A percentile compares a stretch with the other conserved stretches of the same genome.
Conservation (phyloP, 495 filamentous ascomycete species). For the Letharia columbiana region DNA sequence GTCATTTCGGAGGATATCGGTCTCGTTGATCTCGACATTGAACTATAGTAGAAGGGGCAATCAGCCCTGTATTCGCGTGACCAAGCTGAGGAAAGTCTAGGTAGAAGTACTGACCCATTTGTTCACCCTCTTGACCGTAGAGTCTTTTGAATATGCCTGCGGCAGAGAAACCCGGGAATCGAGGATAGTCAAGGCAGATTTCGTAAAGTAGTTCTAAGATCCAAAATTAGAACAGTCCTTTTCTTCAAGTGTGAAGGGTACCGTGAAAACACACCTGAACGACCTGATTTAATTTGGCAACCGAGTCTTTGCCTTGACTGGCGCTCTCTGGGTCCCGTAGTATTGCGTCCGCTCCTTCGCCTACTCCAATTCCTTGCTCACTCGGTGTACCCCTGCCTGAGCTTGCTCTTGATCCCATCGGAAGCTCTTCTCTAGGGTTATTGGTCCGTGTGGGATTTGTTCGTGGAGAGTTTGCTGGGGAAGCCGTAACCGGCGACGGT, state of each 20-base stretch:
- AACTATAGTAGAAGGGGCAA: constrained; percentile 50
- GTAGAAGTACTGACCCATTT: constrained; percentile 71
- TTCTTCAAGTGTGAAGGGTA: constrained; percentile 13
- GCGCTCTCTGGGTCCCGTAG: constrained; percentile 34
- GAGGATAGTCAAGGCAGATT: constrained; percentile 78
- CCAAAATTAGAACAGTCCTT: constrained; percentile 12
- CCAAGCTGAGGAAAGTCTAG: neutral
- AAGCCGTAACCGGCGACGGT: constrained; percentile 54
- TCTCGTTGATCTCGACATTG: constrained; percentile 88
- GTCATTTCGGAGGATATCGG: constrained; percentile 72
- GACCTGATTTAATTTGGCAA: constrained; percentile 79
- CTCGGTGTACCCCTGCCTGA: constrained; percentile 36
- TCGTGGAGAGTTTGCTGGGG: constrained; percentile 56
- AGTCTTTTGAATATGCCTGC: constrained; percentile 49
- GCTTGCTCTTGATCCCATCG: constrained; percentile 30
- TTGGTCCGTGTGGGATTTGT: constrained; percentile 62
- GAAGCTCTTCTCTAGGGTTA: constrained; percentile 56
- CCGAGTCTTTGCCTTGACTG: constrained; percentile 45
- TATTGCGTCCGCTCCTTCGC: constrained; percentile 37
- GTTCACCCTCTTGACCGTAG: constrained; percentile 59
- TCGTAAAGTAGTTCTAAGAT: constrained; percentile 77
- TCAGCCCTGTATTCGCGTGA: constrained; percentile 7
- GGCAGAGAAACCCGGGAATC: constrained; percentile 66
- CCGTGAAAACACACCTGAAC: constrained; percentile 57
- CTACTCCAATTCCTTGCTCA: constrained; percentile 35